Percentiles rank a stretch among this genome's conserved stretches.
Evolutionary conservation across 2,329 filamentous ascomycete genomes (phyloP).

Genomic region (Penicillium concentricum): DNA sequence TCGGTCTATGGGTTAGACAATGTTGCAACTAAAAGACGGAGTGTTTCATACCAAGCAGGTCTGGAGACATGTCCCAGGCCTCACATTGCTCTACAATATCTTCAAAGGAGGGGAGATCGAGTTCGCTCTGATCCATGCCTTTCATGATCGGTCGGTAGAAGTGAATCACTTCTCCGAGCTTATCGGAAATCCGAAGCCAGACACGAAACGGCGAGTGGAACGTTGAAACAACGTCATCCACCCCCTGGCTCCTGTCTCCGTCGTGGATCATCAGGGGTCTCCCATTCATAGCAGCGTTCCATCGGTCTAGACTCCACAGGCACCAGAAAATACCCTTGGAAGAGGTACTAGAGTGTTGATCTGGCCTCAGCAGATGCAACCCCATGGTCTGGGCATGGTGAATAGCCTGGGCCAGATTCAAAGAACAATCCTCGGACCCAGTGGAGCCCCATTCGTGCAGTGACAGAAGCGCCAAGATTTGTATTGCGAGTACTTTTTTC

Average conservation of each 20-base stretch:
- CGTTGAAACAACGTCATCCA: conserved; percentile 8
- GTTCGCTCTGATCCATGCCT: background rate
- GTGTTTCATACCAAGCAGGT: background rate
- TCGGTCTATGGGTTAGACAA: background rate
- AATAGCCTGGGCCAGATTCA: conserved; percentile 31
- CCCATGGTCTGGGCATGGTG: conserved; percentile 34
- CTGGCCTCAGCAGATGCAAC: conserved; percentile 24
- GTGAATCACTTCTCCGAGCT: conserved; percentile 7
- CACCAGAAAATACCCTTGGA: conserved; percentile 20
- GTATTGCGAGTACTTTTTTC: conserved; percentile 29
- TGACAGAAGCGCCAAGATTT: conserved; percentile 32
- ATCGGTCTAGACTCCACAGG: conserved; percentile 24
- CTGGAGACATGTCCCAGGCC: background rate
- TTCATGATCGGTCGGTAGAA: conserved; percentile 15
- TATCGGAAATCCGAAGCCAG: conserved; percentile 13
- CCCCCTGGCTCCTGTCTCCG: conserved; percentile 14
- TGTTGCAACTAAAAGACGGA: background rate
- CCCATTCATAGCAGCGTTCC: conserved; percentile 24
- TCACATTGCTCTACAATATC: conserved; percentile 2
- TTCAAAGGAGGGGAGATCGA: conserved; percentile 3
- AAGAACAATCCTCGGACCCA: conserved; percentile 32
- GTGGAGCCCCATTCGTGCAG: conserved; percentile 32
- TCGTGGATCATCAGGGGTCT: conserved; percentile 23
- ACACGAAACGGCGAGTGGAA: conserved; percentile 16
- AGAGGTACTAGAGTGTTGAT: background rate